These are phyloP conservation scores for Calonectria naviculata DNA, from an alignment of 2,329 filamentous ascomycete genomes.

Conservation along the genomic window DNA sequence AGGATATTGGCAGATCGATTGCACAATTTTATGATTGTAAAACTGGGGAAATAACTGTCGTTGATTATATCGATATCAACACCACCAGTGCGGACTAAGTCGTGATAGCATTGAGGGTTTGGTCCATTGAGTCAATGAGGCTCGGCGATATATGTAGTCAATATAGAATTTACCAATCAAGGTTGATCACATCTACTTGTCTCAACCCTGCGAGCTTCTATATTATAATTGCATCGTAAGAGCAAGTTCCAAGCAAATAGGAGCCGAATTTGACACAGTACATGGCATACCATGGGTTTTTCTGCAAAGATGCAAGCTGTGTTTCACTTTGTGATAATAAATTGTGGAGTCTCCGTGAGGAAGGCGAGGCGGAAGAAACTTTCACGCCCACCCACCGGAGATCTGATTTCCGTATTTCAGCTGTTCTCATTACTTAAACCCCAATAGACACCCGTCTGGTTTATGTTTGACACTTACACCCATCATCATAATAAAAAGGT, in stretches of 20 bases:
- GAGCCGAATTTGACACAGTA: no score
- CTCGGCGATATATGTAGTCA: background rate
- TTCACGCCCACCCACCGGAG: background rate
- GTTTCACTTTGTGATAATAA: no score
- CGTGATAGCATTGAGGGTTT: background rate
- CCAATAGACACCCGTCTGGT: background rate
- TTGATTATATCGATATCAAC: background rate
- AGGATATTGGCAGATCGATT: background rate
- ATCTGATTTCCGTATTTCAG: background rate
- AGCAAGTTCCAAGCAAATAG: no score
- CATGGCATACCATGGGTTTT: no score
- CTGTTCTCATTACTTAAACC: background rate
- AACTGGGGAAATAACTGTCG: background rate
- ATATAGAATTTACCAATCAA: no score
- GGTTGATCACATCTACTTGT: no score
- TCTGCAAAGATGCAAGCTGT: no score
- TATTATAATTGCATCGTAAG: no score
- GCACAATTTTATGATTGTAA: background rate
- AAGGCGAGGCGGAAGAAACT: no score
- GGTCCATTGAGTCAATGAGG: background rate
- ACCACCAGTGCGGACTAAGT: background rate
- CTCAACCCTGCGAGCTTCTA: no score
- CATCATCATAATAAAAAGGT: background rate
- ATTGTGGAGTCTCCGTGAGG: background rate
- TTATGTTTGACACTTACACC: background rate